Conservation (phyloP, 2,329 filamentous ascomycete genomes). For the Gaeumannomyces sp. region DNA sequence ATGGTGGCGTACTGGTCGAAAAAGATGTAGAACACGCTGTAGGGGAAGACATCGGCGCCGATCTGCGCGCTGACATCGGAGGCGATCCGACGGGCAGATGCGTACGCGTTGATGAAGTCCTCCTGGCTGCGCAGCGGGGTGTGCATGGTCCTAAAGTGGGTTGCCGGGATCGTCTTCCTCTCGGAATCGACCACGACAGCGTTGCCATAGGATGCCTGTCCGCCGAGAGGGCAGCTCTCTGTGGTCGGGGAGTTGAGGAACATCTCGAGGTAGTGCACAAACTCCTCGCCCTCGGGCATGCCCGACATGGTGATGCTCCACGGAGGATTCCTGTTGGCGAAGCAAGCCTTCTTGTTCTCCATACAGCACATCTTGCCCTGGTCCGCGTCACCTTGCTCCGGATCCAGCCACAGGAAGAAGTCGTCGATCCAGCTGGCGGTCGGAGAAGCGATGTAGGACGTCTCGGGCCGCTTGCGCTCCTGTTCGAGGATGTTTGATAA, state of each 20-base stretch:
- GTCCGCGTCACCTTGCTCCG: slow-evolving; percentile 43
- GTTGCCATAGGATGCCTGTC: slow-evolving; percentile 78
- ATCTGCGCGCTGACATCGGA: slow-evolving; percentile 65
- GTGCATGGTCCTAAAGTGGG: slow-evolving; percentile 88
- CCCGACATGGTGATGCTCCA: slow-evolving; percentile 89
- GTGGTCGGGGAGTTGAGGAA: slow-evolving; percentile 78
- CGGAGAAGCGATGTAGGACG: slow-evolving; percentile 82
- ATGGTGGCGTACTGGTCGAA: slow-evolving; percentile 95
- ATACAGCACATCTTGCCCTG: slow-evolving; percentile 59
- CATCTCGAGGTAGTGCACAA: slow-evolving; percentile 75
- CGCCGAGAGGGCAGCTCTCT: slow-evolving; percentile 79
- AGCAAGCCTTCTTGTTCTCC: slow-evolving; percentile 67
- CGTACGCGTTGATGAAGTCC: slow-evolving; percentile 90
- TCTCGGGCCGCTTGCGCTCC: slow-evolving; percentile 80
- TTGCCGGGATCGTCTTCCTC: slow-evolving; percentile 62
- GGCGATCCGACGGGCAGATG: slow-evolving; percentile 81
- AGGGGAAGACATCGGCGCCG: slow-evolving; percentile 82
- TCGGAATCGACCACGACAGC: slow-evolving; percentile 73
- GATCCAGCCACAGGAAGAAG: slow-evolving; percentile 95
- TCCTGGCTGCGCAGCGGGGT: slow-evolving; percentile 79
- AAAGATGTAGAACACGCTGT: slow-evolving; percentile 98
- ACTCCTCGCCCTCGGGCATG: slow-evolving; percentile 92
- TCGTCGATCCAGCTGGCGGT: slow-evolving; percentile 97
- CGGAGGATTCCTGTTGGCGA: slow-evolving; percentile 65
- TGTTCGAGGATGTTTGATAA: slow-evolving; percentile 87